Evolutionary conservation across 2,329 filamentous ascomycete genomes (phyloP).

Genomic region (Phaeosphaeriaceae sp.): DNA sequence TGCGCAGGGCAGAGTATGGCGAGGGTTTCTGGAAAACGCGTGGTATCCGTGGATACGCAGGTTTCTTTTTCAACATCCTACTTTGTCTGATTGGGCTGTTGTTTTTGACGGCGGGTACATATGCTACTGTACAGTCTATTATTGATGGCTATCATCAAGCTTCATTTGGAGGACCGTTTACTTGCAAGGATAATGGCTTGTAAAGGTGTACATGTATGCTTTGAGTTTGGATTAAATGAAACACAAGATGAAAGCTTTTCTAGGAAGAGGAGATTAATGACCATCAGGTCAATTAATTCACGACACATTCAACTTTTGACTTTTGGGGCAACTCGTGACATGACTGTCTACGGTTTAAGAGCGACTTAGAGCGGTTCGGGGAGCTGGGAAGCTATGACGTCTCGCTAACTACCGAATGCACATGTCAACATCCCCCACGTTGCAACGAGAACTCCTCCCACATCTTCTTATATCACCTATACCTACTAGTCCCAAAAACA

Average conservation of each 20-base stretch:
- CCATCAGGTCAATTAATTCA: not conserved
- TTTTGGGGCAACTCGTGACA: no score
- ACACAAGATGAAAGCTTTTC: no score
- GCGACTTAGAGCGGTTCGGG: conserved; percentile 1
- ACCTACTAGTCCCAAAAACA: not conserved
- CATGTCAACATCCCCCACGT: conserved; percentile 29
- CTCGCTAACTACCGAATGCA: conserved; percentile 29
- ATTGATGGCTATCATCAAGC: conserved; percentile 72
- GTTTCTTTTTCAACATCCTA: conserved; percentile 71
- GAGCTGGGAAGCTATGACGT: conserved; percentile 35
- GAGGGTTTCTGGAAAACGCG: conserved; percentile 60
- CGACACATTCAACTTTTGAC: no score
- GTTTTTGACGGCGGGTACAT: conserved; percentile 83
- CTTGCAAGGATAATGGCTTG: conserved; percentile 72
- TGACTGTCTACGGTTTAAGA: not conserved
- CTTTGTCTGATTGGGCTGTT: conserved; percentile 79
- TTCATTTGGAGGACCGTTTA: conserved; percentile 74
- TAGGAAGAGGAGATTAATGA: no score
- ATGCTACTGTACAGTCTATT: conserved; percentile 72
- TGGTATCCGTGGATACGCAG: conserved; percentile 60
- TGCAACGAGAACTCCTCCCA: conserved; percentile 3
- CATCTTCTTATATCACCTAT: not conserved
- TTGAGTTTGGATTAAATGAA: no score
- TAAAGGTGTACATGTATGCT: conserved; percentile 34
- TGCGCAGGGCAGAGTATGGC: conserved; percentile 70